These are phyloP conservation scores for Urostyla sp. DNA, from an alignment of 73 alveolate genomes.

Conservation along the genomic window DNA sequence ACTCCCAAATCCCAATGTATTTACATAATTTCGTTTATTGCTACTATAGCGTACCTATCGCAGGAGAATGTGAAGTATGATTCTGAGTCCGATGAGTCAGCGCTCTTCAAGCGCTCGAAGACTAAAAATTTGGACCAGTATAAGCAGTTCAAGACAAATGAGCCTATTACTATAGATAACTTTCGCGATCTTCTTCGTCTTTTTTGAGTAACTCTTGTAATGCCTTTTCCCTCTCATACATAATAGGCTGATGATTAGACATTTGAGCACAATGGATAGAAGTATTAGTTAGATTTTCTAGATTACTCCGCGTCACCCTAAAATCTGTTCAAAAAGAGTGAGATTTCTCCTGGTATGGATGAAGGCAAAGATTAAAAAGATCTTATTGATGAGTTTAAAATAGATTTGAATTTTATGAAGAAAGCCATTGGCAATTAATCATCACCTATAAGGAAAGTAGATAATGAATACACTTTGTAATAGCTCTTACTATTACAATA, in stretches of 20 bases:
- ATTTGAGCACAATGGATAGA: constrained; percentile 12
- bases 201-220: constrained; percentile 19
- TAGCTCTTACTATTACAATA: not conserved
- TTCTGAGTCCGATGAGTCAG: constrained; percentile 17
- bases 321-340: not conserved
- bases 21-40: not conserved
- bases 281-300: not conserved
- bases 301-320: not conserved
- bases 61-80: constrained; percentile 12
- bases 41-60: not conserved
- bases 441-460: too few species aligned
- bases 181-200: constrained; percentile 7
- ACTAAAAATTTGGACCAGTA: not conserved
- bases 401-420: not conserved
- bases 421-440: not conserved
- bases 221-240: not conserved
- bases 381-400: not conserved
- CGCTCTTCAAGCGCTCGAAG: constrained; percentile 21
- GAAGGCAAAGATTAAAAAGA: not conserved
- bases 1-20: constrained; percentile 43
- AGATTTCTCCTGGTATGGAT: constrained; percentile 4
- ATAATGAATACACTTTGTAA: not conserved
- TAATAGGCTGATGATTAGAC: constrained; percentile 11
- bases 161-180: not conserved
- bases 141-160: not conserved